Conservation (phyloP, 2,329 filamentous ascomycete species). For the Boeremia lycopersici region DNA sequence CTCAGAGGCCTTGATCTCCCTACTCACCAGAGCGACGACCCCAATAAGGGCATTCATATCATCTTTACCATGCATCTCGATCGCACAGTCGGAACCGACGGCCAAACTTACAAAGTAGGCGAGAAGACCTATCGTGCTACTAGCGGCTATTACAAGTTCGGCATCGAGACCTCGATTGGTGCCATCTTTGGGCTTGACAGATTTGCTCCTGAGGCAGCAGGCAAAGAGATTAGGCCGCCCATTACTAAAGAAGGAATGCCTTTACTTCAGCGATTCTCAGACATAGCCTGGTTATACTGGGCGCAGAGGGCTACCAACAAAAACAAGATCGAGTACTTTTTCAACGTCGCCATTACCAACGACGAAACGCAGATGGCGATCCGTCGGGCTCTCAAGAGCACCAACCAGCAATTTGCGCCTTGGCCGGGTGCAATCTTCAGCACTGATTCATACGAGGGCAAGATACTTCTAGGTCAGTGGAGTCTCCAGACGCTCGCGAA, state of each 20-base stretch:
- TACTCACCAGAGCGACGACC: neutral
- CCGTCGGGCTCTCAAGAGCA: slow-evolving; percentile 4
- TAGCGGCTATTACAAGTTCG: slow-evolving; percentile 10
- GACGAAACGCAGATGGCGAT: slow-evolving; percentile 10
- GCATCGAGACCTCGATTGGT: slow-evolving; percentile 12
- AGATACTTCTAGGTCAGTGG: slow-evolving; percentile 5
- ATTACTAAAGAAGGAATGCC: neutral
- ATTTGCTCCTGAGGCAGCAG: neutral
- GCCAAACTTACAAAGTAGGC: neutral
- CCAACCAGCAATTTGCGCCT: neutral
- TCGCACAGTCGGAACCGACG: neutral
- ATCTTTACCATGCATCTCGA: neutral
- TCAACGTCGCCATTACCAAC: slow-evolving; percentile 11
- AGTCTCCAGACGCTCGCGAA: neutral
- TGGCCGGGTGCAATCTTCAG: slow-evolving; percentile 10
- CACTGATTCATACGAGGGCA: slow-evolving; percentile 1
- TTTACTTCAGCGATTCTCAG: neutral
- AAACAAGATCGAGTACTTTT: slow-evolving; percentile 7
- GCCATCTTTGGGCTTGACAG: slow-evolving; percentile 10
- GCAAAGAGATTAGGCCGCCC: neutral
- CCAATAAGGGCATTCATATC: neutral
- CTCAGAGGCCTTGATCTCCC: neutral
- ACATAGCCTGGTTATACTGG: neutral
- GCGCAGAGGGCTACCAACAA: neutral
- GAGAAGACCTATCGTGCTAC: slow-evolving; percentile 1